Conservation (phyloP, 768 basidiomycete species). For the Mycena vitilis region DNA sequence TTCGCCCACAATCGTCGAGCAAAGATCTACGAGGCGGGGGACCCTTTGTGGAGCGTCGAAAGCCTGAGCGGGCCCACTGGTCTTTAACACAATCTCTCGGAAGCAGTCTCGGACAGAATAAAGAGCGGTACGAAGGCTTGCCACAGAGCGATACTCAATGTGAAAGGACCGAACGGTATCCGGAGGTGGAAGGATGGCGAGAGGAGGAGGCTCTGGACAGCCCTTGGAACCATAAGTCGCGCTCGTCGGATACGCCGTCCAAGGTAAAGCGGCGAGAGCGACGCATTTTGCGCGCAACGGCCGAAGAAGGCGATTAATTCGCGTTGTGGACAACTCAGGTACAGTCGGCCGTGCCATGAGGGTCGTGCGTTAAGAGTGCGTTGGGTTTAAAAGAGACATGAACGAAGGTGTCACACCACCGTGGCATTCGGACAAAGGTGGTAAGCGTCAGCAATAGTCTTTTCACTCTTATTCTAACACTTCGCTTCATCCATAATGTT, state of each 20-base stretch:
- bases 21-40: constrained; percentile 58
- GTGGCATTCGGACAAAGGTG: too few relatives aligned
- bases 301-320: constrained; percentile 58
- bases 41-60: constrained; percentile 31
- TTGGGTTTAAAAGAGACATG: too few relatives aligned
- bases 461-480: too few relatives aligned
- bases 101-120: constrained; percentile 69
- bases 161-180: constrained; percentile 44
- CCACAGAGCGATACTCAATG: constrained; percentile 19
- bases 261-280: constrained; percentile 45
- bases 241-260: constrained; percentile 25
- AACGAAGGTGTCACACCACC: not conserved
- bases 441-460: too few relatives aligned
- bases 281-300: constrained; percentile 61
- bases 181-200: constrained; percentile 50
- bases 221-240: constrained; percentile 33
- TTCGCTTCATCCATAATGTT: too few relatives aligned
- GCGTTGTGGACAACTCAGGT: constrained; percentile 48
- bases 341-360: constrained; percentile 5
- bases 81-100: constrained; percentile 59
- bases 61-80: constrained; percentile 16
- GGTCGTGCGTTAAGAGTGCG: too few relatives aligned
- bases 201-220: constrained; percentile 15
- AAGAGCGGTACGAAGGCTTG: constrained; percentile 37
- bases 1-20: constrained; percentile 60